Evolutionary conservation across 768 basidiomycete genomes (phyloP), one percentile per base, ranked within the genome.

Genomic region (Boletus pseudopeckii): DNA sequence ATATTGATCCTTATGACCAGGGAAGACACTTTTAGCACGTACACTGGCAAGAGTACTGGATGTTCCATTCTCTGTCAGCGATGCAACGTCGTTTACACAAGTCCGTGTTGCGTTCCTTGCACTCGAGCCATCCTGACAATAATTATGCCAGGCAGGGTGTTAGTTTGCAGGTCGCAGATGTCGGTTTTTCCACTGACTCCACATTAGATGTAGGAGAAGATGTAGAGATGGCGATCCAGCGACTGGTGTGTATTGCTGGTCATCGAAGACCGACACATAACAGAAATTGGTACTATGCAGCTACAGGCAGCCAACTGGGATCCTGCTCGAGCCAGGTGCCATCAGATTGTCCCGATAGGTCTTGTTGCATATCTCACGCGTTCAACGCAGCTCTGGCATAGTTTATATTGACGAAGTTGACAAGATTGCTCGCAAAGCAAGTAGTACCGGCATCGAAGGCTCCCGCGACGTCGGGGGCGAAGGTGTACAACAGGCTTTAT

Each of bases 341-440:
- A 48, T 48, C 20, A 33, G n/a, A 28, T 33, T 6, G 20, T 48
- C 33, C 15, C 9, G 17, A 32, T 42, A 38, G 42, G 15, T 11
- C 13, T 33, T 8, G 7, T 33, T 50, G 13, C 48, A 28, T 20
- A 38, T 11, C 33, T 61, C 15, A 67, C 58, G 13, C 17, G 10
- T 49, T 48, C 30, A n/a, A 45, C 18, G 36, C 53, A 95, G 92
- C 65, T 85, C 85, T 67, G 95, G 95, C 7, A 97, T 98, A 56
- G 86, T 98, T 32, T 96, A 96, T 66, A 94, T 98, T 44, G 96
- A 98, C 64, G 96, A 98, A 73, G 77, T 94, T 2, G 96, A 98
- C 74, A 98, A 98, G 74, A 85, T 97, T 54, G 88, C 92, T 14
- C 80, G 83, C 45, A 87, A 82, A 62, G 59, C 67, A 14, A 62